Evolutionary conservation across 495 filamentous ascomycete species (phyloP).

Genomic region (Collariella sp.): DNA sequence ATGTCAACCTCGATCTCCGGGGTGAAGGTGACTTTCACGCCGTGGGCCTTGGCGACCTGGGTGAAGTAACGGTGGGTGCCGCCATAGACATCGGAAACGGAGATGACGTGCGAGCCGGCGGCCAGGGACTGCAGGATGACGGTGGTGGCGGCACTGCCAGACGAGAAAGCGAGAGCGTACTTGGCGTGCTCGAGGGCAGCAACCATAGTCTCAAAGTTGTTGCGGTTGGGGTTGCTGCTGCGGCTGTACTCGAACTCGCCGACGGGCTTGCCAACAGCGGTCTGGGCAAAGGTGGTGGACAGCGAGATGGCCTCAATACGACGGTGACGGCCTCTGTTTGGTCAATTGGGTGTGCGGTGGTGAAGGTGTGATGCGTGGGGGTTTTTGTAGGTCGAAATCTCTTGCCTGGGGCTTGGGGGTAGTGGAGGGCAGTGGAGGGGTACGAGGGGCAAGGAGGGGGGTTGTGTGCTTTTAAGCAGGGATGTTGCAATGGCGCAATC

Average conservation of each 20-base stretch:
- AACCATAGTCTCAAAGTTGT: conserved; percentile 86
- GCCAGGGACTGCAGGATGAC: conserved; percentile 88
- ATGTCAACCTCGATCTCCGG: conserved; percentile 83
- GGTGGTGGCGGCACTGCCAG: conserved; percentile 89
- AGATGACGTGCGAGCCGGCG: conserved; percentile 85
- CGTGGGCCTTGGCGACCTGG: conserved; percentile 89
- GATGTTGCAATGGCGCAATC: conserved; percentile 1
- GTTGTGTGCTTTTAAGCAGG: not conserved
- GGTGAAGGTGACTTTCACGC: conserved; percentile 89
- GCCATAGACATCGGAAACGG: conserved; percentile 94
- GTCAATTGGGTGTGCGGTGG: conserved; percentile 5
- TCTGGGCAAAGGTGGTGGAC: conserved; percentile 88
- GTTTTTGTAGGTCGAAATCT: not conserved
- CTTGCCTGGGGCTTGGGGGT: not conserved
- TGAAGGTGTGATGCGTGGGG: not conserved
- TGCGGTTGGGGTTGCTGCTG: conserved; percentile 85
- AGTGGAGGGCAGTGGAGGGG: too few relatives aligned
- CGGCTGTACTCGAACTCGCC: conserved; percentile 86
- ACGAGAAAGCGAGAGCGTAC: conserved; percentile 90
- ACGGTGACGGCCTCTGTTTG: conserved; percentile 10
- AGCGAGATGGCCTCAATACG: conserved; percentile 85
- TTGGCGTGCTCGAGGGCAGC: conserved; percentile 88
- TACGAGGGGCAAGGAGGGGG: too few relatives aligned
- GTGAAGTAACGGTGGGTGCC: conserved; percentile 99
- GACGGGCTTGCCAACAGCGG: conserved; percentile 71